Evolutionary conservation across 768 basidiomycete species (phyloP), one percentile per base, ranked within the genome.

Genomic region (Collybiopsis luxurians): DNA sequence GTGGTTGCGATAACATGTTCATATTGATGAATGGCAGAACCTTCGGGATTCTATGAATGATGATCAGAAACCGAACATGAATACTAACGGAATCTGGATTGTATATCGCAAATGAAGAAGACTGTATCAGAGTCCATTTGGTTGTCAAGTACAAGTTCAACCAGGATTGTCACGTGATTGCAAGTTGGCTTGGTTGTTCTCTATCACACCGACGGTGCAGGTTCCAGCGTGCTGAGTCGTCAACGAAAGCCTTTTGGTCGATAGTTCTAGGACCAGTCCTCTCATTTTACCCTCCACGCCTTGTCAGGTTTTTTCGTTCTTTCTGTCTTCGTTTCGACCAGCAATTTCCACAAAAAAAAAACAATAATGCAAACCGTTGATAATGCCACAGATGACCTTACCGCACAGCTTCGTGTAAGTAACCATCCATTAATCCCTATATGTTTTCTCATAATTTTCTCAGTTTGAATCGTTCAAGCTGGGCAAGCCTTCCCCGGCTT

Each of bases 81-180:
- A 28, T 44, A 57, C 84, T 60, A 62, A 92, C 91, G 73, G 72
- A 93, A 89, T 60, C 82, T 80, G 7, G 80, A 75, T 71, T 95
- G 94, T 2, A 95, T 71, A 69, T 96, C 95, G 68, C 94, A 97
- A 26, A 92, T 73, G 57, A 95, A 81, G 75, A 96, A 83, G 47
- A 89, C 71, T 61, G 71, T 63, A 70, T 31, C 19, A 31, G 48
- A 9, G 7, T 13, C 21, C 48, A 34, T 48, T 48, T 13, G 15
- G n/a, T 9, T 47, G 46, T 23, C 28, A 23, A 7, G 46, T 15
- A 7, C 11, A 23, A 47, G 24, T 27, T 26, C 23, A 47, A 30
- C 7, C 28, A 10, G 28, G 5, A 47, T 4, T 47, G 11, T 6
- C 46, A 15, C 40, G 40, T 42, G 40, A 47, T 27, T 15, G 5